phyloP scores from a whole-genome alignment of 225 moss, liverwort and hornwort species.

The Marchantia polymorpha region DNA sequence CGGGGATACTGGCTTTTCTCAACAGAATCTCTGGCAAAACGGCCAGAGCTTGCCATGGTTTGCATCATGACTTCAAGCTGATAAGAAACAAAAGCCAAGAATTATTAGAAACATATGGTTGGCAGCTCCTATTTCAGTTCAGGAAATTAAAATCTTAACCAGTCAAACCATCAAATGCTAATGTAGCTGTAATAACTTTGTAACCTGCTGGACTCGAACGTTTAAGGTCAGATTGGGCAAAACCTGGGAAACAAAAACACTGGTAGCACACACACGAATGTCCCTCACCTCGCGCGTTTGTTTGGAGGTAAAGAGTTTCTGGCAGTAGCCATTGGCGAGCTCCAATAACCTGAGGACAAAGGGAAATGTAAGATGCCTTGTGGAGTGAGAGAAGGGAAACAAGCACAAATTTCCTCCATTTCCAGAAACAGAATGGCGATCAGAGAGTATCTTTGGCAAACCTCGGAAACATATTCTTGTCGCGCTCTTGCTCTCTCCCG shows the following conservation, averaged over 20 bases:
- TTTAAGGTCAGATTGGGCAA: neutral
- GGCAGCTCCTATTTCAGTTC: neutral
- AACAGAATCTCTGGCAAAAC: slow-evolving; percentile 27
- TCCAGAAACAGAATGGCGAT: neutral
- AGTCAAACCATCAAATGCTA: neutral
- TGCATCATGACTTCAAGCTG: slow-evolving; percentile 55
- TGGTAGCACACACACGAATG: neutral
- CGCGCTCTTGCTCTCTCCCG: slow-evolving; percentile 95
- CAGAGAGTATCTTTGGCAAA: slow-evolving; percentile 20
- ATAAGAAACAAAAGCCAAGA: neutral
- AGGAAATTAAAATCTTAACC: neutral
- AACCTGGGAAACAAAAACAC: neutral
- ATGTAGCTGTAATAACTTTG: neutral
- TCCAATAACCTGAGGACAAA: slow-evolving; percentile 69
- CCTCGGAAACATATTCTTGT: slow-evolving; percentile 96
- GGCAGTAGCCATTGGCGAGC: slow-evolving; percentile 75
- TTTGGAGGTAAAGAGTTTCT: slow-evolving; percentile 84
- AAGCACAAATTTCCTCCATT: neutral
- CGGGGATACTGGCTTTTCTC: slow-evolving; percentile 43
- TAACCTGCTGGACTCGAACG: too few species aligned
- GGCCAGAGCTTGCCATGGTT: slow-evolving; percentile 41
- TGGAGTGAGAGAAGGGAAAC: neutral
- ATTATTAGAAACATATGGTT: neutral
- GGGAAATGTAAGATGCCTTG: neutral
- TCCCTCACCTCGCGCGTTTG: slow-evolving; percentile 83